Percentiles rank a stretch among this genome's conserved stretches.
Evolutionary conservation across 108 stramenopile genomes (phyloP).

Genomic region (Skeletonema costatum): DNA sequence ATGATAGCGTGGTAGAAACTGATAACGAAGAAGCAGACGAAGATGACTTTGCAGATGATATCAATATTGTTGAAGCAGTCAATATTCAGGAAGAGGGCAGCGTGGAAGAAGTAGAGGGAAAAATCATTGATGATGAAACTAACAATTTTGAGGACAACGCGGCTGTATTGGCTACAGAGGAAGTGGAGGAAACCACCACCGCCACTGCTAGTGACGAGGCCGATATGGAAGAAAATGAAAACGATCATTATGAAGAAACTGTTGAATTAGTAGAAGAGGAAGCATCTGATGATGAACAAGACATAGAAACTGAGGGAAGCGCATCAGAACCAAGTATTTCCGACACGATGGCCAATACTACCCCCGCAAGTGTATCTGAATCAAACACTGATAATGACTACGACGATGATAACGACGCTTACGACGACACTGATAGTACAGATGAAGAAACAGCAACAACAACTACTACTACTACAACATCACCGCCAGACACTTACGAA

Average conservation of each 20-base stretch:
- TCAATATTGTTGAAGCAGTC: too few relatives aligned
- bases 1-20: neutral
- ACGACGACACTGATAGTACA: neutral
- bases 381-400: neutral
- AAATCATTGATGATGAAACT: too few relatives aligned
- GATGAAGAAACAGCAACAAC: neutral
- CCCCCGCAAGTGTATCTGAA: neutral
- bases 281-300: neutral
- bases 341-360: neutral
- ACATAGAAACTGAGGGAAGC: neutral
- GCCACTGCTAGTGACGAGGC: neutral
- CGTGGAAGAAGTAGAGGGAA: too few relatives aligned
- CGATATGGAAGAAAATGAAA: neutral
- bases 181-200: neutral
- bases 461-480: neutral
- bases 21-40: neutral
- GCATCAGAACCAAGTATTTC: neutral
- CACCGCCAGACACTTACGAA: neutral
- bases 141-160: neutral
- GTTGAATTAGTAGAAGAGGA: constrained; percentile 5
- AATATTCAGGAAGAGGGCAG: too few relatives aligned
- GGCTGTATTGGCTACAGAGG: neutral
- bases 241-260: neutral
- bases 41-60: neutral
- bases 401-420: neutral